phyloP scores from a whole-genome alignment of 257 asterid species.

The Nyctanthes arbortristis region DNA sequence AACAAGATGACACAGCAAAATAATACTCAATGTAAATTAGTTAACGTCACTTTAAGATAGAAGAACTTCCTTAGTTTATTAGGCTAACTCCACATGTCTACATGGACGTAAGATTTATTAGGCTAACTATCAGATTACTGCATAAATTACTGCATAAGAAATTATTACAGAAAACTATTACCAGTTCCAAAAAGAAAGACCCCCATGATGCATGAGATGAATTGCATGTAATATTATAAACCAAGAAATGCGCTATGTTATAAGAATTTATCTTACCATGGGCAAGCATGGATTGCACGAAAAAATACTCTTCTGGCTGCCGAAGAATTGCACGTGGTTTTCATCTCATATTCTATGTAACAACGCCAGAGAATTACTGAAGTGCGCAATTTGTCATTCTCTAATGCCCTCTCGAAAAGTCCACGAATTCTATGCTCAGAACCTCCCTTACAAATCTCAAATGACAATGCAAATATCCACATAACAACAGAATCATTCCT shows the following conservation, averaged over 20 bases:
- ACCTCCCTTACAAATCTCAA: constrained; percentile 68
- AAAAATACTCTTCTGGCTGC: constrained; percentile 88
- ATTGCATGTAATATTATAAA: neutral
- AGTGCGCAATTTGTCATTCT: constrained; percentile 57
- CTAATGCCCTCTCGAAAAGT: constrained; percentile 84
- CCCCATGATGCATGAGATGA: neutral
- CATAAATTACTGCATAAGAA: neutral
- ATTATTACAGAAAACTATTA: constrained; percentile 4
- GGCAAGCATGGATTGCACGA: constrained; percentile 95
- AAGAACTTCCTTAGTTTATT: neutral
- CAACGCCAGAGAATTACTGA: constrained; percentile 86
- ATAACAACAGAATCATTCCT: constrained; percentile 83
- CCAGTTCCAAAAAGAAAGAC: neutral
- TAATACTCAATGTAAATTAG: neutral
- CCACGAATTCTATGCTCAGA: constrained; percentile 75
- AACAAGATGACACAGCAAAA: neutral
- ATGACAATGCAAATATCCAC: constrained; percentile 70
- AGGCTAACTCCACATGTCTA: neutral
- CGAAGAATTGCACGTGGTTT: constrained; percentile 46
- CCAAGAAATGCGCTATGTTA: neutral
- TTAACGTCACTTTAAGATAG: neutral
- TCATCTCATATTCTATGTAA: constrained; percentile 73
- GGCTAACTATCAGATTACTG: too few species aligned
- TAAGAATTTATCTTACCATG: constrained; percentile 61
- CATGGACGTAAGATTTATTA: too few species aligned